Conservation (phyloP, 140 eudicot species). For the Ambrosia hybrid region DNA sequence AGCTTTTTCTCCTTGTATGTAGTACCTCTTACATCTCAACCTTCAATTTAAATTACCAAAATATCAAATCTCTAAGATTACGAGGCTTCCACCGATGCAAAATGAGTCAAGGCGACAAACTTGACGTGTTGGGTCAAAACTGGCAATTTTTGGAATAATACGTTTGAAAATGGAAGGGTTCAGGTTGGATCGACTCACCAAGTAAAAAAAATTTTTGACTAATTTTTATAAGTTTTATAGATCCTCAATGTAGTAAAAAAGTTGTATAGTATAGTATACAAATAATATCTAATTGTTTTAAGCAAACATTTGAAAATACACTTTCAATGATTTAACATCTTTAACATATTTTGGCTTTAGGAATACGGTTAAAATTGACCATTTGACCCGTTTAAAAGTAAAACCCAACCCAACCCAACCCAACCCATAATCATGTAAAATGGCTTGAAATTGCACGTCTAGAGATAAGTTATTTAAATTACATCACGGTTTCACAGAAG, state of each 20-base stretch:
- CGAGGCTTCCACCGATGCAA: no score
- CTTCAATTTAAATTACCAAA: constrained; percentile 37
- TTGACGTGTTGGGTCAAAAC: background rate
- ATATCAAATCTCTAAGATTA: background rate
- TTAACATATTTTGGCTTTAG: background rate
- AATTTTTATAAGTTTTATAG: no score
- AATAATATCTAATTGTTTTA: background rate
- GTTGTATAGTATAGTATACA: background rate
- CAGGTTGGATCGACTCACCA: no score
- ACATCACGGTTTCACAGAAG: constrained; percentile 80
- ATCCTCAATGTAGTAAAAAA: no score
- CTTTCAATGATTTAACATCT: background rate
- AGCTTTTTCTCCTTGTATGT: constrained; percentile 59
- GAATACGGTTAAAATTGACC: background rate
- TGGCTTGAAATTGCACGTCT: background rate
- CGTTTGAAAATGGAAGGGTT: background rate
- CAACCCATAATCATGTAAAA: no score
- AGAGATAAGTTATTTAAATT: constrained; percentile 8
- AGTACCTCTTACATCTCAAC: constrained; percentile 69
- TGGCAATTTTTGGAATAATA: background rate
- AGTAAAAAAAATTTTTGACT: no score
- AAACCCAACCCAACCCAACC: background rate
- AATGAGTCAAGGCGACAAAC: background rate
- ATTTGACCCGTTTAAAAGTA: background rate
- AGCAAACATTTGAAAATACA: background rate